Base-by-base conservation (phyloP, 1,139 yeast species). In the Saccharomyces hybrid region DNA sequence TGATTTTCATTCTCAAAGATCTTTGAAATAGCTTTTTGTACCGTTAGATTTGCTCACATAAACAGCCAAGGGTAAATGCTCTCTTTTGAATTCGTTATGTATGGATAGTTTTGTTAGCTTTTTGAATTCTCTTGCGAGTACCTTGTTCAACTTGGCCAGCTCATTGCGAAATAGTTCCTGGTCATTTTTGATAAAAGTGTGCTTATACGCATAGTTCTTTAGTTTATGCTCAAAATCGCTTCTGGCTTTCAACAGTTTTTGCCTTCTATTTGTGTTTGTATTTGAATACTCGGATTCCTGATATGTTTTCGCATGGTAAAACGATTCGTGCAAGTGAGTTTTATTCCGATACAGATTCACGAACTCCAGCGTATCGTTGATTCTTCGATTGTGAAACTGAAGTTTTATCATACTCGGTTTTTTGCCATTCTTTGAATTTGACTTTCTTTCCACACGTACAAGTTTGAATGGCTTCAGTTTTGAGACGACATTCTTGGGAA, bases 381-480 rank as follows among this genome's bases (percentile, higher is more conserved):
- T 61, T 46, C 57, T 61, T 2, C 65, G 53, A 52, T 64, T 65
- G 51, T 68, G 69, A n/a, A 67, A 63, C 51, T 60, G 64, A 58
- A 66, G 54, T 28, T 56, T 59, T 4, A 65, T 62, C 57, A 62
- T 52, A 6, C 34, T 4, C 4, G 50, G 34, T 54, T 56, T 24
- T 57, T 29, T 26, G 51, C 11, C 31, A 34, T 34, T 54, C 48
- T 21, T 48, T 16, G 53, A 56, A 32, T 51, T 27, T 28, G 55
- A 2, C 11, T 38, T 55, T 48, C 53, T 59, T 26, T 61, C 62
- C 19, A 61, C 51, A 28, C 56, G 56, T 19, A 59, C 55, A 26
- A 64, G 52, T 51, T 66, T 61, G 55, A 65, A 69, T 0, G 72
- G 71, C 47, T 59, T 62, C 42, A 70, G 56, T 42, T 58, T 61